Evolutionary conservation across 2,329 filamentous ascomycete genomes (phyloP).

Genomic region (Pseudogymnoascus sp.): DNA sequence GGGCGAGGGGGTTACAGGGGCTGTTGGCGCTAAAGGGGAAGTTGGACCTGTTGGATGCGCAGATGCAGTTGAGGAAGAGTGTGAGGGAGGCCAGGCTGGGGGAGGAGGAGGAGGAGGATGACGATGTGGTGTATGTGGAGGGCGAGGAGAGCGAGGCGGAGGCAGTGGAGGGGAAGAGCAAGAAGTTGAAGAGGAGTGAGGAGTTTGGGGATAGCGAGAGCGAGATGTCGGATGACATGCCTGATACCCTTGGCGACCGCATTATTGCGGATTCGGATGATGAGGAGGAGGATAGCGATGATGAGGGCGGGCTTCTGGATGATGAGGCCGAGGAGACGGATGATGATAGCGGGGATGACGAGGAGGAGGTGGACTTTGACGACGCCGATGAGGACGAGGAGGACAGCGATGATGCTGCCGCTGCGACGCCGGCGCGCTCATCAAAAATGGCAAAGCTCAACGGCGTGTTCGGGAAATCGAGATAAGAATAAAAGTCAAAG

Average conservation of each 20-base stretch:
- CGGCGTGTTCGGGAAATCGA: background rate
- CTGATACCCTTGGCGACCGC: conserved; percentile 31
- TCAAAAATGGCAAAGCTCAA: conserved; percentile 1
- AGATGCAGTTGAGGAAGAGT: conserved; percentile 70
- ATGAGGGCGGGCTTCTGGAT: conserved; percentile 38
- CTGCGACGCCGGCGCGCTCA: conserved; percentile 7
- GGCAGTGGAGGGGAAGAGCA: conserved; percentile 47
- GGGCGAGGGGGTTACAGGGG: conserved; percentile 71
- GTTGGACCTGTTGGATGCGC: conserved; percentile 85
- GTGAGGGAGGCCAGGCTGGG: conserved; percentile 45
- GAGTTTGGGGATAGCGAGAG: conserved; percentile 20
- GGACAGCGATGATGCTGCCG: conserved; percentile 33
- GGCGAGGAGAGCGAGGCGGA: conserved; percentile 53
- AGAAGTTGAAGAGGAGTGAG: conserved; percentile 17
- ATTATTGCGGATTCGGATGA: conserved; percentile 41
- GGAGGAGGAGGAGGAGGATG: conserved; percentile 37
- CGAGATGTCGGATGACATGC: conserved; percentile 30
- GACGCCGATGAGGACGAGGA: conserved; percentile 35
- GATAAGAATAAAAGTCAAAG: background rate
- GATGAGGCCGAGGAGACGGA: conserved; percentile 41
- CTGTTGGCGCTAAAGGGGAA: conserved; percentile 88
- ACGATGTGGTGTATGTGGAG: conserved; percentile 77
- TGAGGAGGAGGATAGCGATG: conserved; percentile 35
- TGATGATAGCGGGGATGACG: conserved; percentile 26
- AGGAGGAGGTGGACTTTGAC: conserved; percentile 39